These are phyloP conservation scores for Coemansia sp. DNA, from an alignment of 192 early-diverging fungal genomes.

Conservation along the genomic window DNA sequence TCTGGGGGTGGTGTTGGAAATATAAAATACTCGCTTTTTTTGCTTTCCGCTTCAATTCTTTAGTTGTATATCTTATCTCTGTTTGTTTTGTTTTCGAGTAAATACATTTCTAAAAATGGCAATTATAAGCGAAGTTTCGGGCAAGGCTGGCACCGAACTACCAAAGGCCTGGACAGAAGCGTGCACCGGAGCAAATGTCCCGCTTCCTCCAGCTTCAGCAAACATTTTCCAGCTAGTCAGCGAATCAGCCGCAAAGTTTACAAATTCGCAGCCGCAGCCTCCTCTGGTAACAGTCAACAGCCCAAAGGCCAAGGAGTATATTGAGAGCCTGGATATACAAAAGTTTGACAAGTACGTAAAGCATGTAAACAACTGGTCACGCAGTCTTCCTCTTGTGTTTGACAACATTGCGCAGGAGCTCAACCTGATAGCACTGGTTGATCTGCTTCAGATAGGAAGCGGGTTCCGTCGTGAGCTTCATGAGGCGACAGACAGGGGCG, in stretches of 20 bases:
- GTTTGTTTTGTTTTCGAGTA: not conserved
- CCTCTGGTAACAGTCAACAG: constrained; percentile 40
- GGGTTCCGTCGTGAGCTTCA: constrained; percentile 71
- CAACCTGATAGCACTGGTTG: constrained; percentile 72
- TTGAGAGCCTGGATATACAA: constrained; percentile 24
- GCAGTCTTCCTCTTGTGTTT: constrained; percentile 76
- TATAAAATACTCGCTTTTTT: not conserved
- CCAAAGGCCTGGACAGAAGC: constrained; percentile 30
- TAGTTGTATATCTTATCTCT: not conserved
- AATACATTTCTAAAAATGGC: constrained; percentile 18
- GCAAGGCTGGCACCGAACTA: constrained; percentile 13
- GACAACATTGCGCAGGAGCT: constrained; percentile 72
- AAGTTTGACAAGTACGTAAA: constrained; percentile 44
- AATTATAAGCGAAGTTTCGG: constrained; percentile 34
- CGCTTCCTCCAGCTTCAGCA: constrained; percentile 15
- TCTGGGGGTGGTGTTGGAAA: no score
- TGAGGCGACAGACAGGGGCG: constrained; percentile 63
- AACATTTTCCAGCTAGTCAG: constrained; percentile 49
- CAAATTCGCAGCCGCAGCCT: constrained; percentile 15
- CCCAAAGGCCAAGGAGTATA: constrained; percentile 31
- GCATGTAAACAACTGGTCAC: constrained; percentile 48
- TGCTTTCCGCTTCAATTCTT: not conserved
- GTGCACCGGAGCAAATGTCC: constrained; percentile 26
- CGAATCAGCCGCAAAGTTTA: constrained; percentile 31
- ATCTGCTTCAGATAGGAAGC: constrained; percentile 76